phyloP scores from a whole-genome alignment of 2,329 filamentous ascomycete genomes.

The Colletotrichum gloeosporioides region DNA sequence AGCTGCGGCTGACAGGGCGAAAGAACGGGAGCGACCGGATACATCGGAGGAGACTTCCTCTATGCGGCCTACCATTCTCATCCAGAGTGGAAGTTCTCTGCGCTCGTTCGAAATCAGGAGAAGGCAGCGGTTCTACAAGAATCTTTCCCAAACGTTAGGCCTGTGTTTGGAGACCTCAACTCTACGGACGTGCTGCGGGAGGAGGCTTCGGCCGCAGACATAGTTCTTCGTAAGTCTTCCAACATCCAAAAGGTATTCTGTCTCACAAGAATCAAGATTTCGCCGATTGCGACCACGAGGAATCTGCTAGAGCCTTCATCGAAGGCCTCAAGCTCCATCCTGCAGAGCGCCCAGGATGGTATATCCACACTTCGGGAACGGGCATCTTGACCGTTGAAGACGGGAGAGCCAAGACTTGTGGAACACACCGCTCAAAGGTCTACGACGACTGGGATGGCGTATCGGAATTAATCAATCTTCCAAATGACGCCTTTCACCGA shows the following conservation, averaged over 20 bases:
- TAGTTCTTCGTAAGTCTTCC: background rate
- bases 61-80: background rate
- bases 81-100: background rate
- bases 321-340: background rate
- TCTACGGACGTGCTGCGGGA: accelerated
- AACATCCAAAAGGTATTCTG: accelerated
- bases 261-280: accelerated
- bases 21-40: background rate
- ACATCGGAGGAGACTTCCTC: background rate
- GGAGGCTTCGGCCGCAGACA: background rate
- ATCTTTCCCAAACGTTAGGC: accelerated
- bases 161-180: background rate
- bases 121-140: background rate
- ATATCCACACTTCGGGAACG: background rate
- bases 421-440: background rate
- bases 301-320: background rate
- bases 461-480: background rate
- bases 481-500: background rate
- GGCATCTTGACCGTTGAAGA: background rate
- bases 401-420: background rate
- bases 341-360: background rate
- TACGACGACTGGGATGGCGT: background rate
- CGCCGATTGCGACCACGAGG: background rate
- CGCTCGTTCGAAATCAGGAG: background rate
- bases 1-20: accelerated